Base-by-base conservation (phyloP, 352 stramenopile genomes). In the Phytophthora cryptogea region DNA sequence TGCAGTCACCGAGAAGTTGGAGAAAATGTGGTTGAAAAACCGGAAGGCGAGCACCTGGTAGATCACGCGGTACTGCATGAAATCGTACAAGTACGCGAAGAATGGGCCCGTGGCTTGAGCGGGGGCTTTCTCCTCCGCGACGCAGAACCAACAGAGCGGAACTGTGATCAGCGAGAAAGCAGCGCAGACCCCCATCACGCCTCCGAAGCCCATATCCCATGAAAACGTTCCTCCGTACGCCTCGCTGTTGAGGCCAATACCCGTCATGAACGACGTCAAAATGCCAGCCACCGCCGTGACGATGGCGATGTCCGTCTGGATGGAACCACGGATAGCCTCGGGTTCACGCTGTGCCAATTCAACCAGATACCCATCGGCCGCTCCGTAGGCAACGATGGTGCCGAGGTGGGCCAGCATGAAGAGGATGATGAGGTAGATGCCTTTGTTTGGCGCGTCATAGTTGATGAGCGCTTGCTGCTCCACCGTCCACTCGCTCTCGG, bases 261-360 rank as follows among this genome's bases (percentile, higher is more conserved):
- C 76, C 20, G 67, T 80, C 56, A 83, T 68, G 42, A 81, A 68
- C 0, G 68, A 59, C 1, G 76, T 67, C 11, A 81, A 16, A 10
- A 80, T 48, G 0, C 53, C 61, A 40, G 72, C 59, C 0, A 56
- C 31, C 2, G 48, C 55, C 27, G 8, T 58, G 5, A 66, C 64
- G 2, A 70, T 76, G 16, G 65, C 68, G 8, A 76, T 62, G 41
- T 73, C 47, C 5, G 68, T 75, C 36, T 80, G 71, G 31, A 77
- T 69, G 5, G 66, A 69, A 31, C 74, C 74, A 23, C 77, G 74
- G 32, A 61, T 70, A 26, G 46, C 49, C n/a, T 62, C 44, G 0
- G 77, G 63, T 36, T 87, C 74, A n/a, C 75, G 74, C 40, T 83
- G 74, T 8, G 72, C 74, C 27, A 83, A 20, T 30, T 83, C 72